Percentiles rank a stretch among this genome's conserved stretches.
These are phyloP conservation scores for Blastobotrys proliferans DNA, from an alignment of 1,139 yeast species.

Conservation along the genomic window DNA sequence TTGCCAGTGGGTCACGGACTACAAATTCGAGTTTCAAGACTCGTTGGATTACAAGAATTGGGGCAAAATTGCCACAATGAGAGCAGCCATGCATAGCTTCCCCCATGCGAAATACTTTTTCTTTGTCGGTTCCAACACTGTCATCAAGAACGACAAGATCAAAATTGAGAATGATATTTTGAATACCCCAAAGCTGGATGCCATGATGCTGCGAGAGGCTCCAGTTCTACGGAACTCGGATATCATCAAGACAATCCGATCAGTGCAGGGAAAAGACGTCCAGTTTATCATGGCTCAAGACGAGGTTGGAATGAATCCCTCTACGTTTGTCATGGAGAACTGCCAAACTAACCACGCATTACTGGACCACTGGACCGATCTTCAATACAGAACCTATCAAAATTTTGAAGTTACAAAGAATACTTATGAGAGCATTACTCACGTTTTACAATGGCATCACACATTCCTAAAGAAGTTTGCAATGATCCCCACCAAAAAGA, in stretches of 20 bases:
- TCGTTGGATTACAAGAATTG: slow-evolving; percentile 39
- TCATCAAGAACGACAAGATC: slow-evolving; percentile 62
- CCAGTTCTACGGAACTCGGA: slow-evolving; percentile 69
- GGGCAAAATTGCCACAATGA: slow-evolving; percentile 55
- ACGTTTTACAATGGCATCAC: slow-evolving; percentile 93
- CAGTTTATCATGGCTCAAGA: slow-evolving; percentile 66
- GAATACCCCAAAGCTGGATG: slow-evolving; percentile 49
- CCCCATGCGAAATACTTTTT: slow-evolving; percentile 82
- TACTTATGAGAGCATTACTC: slow-evolving; percentile 62
- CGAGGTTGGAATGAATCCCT: slow-evolving; percentile 54
- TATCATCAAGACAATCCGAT: slow-evolving; percentile 64
- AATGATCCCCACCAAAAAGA: slow-evolving; percentile 58
- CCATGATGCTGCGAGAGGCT: slow-evolving; percentile 58
- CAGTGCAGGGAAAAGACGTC: slow-evolving; percentile 50
- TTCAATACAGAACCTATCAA: slow-evolving; percentile 59
- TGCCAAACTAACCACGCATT: slow-evolving; percentile 60
- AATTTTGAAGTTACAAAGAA: slow-evolving; percentile 50
- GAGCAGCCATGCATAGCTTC: slow-evolving; percentile 85
- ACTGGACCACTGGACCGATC: slow-evolving; percentile 73
- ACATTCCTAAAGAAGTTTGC: slow-evolving; percentile 66
- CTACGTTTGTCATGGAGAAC: slow-evolving; percentile 65
- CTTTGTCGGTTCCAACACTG: slow-evolving; percentile 62
- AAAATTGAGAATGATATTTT: slow-evolving; percentile 53
- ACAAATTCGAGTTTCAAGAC: slow-evolving; percentile 18
- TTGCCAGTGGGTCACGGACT: slow-evolving; percentile 78